Base-by-base conservation (phyloP, 306 rosid species). In the Heteromeles arbutifolia region DNA sequence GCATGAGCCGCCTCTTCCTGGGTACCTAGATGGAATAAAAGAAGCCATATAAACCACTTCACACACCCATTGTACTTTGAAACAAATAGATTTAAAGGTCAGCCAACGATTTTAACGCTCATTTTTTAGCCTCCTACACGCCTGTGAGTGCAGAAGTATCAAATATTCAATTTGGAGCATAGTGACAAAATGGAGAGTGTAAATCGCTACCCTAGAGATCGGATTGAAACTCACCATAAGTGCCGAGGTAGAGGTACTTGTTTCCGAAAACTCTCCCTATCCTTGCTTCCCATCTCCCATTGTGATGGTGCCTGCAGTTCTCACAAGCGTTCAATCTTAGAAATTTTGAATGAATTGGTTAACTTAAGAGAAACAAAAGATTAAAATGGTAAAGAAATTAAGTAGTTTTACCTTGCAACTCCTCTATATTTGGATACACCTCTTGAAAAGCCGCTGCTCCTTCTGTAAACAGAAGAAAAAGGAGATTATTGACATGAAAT, bases 201-300 rank as follows among this genome's bases (percentile, higher is more conserved):
- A 48, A 15, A 48, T 48, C 21, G 21, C 54, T 15, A 48, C 54
- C 53, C 53, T 14, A 15, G 53, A 57, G 52, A 29, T 25, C 41
- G 19, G 31, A 10, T 25, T 70, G 25, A 31, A 17, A 80, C 83
- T 83, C 43, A 83, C 87, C 72, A 24, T 83, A 86, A 63, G 87
- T 80, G 67, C 89, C 85, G 29, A 80, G 77, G 73, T 86, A 86
- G 68, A 86, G 83, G 76, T 86, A 86, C 69, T 83, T 86, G 89
- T 86, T 86, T 41, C 82, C 89, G 72, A 80, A 86, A 34, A 83
- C 87, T 45, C 85, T 83, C 31, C 89, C 89, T 57, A 78, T 83
- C 57, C 89, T 83, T 66, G 89, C 87, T 81, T 86, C 89, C 89
- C 89, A 86, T 81, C 87, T 83, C 74, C 89, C 80, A 75, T 86